Percentiles rank a stretch among this genome's conserved stretches.
Evolutionary conservation across 164 flowering plant genomes (phyloP).

Genomic region (Vitis rotundifolia): DNA sequence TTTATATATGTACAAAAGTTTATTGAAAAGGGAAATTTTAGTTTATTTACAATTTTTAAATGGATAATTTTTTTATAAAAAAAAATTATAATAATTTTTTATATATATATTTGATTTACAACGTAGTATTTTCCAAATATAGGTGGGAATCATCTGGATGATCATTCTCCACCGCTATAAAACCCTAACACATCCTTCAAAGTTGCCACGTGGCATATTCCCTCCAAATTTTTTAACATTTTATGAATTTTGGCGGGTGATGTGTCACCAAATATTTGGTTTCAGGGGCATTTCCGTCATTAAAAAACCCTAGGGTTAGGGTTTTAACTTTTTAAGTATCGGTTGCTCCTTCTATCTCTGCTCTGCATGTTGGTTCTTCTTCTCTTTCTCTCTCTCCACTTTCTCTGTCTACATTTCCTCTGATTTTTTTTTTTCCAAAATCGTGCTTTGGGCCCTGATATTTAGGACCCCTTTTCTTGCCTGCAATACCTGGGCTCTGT

Average conservation of each 20-base stretch:
- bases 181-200: background rate
- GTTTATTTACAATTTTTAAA: too few species aligned
- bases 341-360: background rate
- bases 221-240: background rate
- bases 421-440: background rate
- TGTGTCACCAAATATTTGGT: background rate
- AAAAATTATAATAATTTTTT: too few species aligned
- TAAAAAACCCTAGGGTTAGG: background rate
- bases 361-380: background rate
- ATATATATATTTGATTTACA: too few species aligned
- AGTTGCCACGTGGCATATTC: background rate
- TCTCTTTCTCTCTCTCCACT: background rate
- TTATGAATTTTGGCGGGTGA: conserved; percentile 9
- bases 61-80: too few species aligned
- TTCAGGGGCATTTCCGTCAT: conserved; percentile 8
- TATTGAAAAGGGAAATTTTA: too few species aligned
- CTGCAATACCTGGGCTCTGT: too few species aligned
- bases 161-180: background rate
- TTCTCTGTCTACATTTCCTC: background rate
- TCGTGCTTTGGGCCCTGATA: background rate
- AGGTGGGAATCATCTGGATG: too few species aligned
- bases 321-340: background rate
- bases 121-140: too few species aligned
- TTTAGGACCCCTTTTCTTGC: too few species aligned
- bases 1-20: too few species aligned